Base-by-base conservation (phyloP, 768 basidiomycete species). In the Mycena chlorophos region DNA sequence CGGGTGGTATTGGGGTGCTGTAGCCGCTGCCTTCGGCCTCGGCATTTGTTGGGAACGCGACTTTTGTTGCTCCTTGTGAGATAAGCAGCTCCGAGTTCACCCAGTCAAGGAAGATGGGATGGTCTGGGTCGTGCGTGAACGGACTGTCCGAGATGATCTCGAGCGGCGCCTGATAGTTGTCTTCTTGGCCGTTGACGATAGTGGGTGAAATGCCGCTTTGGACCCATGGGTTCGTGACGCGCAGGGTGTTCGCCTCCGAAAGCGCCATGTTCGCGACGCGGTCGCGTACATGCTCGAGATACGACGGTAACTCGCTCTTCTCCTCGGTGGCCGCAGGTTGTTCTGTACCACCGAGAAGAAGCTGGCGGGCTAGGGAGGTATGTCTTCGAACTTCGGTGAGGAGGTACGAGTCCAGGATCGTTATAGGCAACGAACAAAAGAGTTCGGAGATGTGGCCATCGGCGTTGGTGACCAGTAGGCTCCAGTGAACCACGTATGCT, bases 401-500 rank as follows among this genome's bases (percentile, higher is more conserved):
- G 1, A 96, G 74, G 14, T 82, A 76, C 55, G 81, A 68, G 60
- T 94, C 87, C 20, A 98, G 86, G 37, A 98, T 79, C 64, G 89
- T 83, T 27, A 98, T 70, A 0, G 96, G 96, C 4, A 98, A 78
- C 1, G 94, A 93, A 70, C 96, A 98, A 19, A 93, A 86, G 10
- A 98, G 77, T 69, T 98, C 94, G 4, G 94, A 95, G 4, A 86
- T 87, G 66, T 98, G 96, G 0, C 94, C 94, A 65, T 98, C 96
- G 5, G 79, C 78, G 66, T 98, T 98, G 56, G 78, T 78, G 63
- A 95, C 87, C 51, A 86, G 75, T 57, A 92, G 87, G 16, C 71
- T 81, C 90, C 89, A 91, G 43, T 87, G 82, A 62, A 98, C 81
- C 45, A 84, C 83, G 71, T 98, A 91, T 1, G 78, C 76, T n/a